Conservation (phyloP, 345 rosid species). For the Euphorbia tirucalli region DNA sequence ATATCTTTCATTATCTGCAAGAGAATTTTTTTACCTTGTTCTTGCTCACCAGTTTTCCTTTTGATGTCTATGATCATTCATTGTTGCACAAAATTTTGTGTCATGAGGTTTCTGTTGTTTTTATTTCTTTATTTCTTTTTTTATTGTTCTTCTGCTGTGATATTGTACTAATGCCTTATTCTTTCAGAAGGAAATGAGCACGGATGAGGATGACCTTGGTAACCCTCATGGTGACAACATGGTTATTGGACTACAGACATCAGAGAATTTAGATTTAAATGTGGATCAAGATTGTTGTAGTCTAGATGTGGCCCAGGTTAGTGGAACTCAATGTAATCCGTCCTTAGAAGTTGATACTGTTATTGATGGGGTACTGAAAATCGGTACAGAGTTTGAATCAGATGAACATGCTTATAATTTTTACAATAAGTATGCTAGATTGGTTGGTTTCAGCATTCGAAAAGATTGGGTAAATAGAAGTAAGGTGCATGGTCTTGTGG, state of each 20-base stretch:
- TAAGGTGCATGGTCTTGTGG: slow-evolving; percentile 33
- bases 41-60: background rate
- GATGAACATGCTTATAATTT: slow-evolving; percentile 30
- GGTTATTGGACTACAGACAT: slow-evolving; percentile 19
- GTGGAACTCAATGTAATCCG: slow-evolving; percentile 12
- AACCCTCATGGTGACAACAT: slow-evolving; percentile 12
- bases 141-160: background rate
- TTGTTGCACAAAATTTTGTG: background rate
- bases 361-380: slow-evolving; percentile 14
- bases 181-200: slow-evolving; percentile 30
- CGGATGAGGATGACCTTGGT: slow-evolving; percentile 17
- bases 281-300: slow-evolving; percentile 25
- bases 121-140: no score
- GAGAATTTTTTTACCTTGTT: background rate
- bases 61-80: background rate
- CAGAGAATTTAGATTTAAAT: slow-evolving; percentile 35
- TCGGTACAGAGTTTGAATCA: slow-evolving; percentile 33
- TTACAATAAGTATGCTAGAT: slow-evolving; percentile 28
- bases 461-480: slow-evolving; percentile 35
- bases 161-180: background rate
- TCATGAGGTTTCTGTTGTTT: background rate
- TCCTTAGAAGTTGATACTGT: slow-evolving; percentile 18
- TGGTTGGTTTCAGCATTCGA: slow-evolving; percentile 28
- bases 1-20: background rate
- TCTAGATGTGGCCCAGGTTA: slow-evolving; percentile 14